These are phyloP conservation scores for Pycnococcus provasolii DNA, from an alignment of 139 green algal species.

Conservation along the genomic window DNA sequence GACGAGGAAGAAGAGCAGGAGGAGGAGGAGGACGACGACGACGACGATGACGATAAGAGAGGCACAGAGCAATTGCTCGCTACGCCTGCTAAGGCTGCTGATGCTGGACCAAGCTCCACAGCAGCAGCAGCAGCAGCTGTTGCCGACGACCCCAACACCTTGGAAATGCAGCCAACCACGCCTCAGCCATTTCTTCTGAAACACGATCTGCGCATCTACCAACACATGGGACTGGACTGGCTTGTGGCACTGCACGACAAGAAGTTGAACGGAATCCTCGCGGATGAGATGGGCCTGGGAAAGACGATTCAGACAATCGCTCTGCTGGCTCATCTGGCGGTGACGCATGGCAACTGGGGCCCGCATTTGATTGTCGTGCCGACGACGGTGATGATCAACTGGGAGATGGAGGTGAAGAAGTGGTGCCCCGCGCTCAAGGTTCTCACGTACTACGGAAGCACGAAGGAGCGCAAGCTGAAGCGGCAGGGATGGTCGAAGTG, in stretches of 20 bases:
- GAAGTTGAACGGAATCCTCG: slow-evolving; percentile 83
- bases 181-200: slow-evolving; percentile 80
- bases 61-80: background rate
- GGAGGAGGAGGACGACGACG: slow-evolving; percentile 18
- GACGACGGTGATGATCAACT: slow-evolving; percentile 95
- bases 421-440: slow-evolving; percentile 98
- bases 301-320: slow-evolving; percentile 95
- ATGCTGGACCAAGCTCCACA: background rate
- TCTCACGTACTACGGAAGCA: slow-evolving; percentile 91
- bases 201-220: slow-evolving; percentile 78
- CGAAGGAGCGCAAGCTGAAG: slow-evolving; percentile 53
- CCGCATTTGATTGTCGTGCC: slow-evolving; percentile 92
- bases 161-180: too few species aligned
- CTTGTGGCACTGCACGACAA: slow-evolving; percentile 84
- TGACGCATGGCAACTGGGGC: slow-evolving; percentile 76
- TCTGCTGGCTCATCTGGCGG: slow-evolving; percentile 81
- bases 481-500: slow-evolving; percentile 91
- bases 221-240: slow-evolving; percentile 94
- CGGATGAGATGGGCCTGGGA: slow-evolving; percentile 87
- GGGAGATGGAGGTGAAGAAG: slow-evolving; percentile 99
- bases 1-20: slow-evolving; percentile 12
- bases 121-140: background rate
- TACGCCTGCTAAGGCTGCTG: background rate
- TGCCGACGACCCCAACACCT: too few species aligned
- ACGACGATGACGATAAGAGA: background rate